Conservation (phyloP, 2,329 filamentous ascomycete species). For the Nemania serpens region DNA sequence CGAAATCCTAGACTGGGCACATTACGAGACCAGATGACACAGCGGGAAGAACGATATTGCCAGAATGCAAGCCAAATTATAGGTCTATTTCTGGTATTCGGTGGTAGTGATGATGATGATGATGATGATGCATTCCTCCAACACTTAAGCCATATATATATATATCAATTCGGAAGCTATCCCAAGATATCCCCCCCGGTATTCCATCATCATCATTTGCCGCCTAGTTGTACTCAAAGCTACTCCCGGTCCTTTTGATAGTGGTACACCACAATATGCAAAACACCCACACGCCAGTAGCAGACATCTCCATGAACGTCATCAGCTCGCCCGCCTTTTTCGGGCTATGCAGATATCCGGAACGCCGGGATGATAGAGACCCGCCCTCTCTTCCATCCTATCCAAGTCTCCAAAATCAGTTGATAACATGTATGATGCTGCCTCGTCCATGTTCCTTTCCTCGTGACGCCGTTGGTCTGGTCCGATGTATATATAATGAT, state of each 20-base stretch:
- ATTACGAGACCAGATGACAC: not conserved
- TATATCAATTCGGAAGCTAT: not conserved
- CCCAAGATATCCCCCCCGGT: not conserved
- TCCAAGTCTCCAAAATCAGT: slow-evolving; percentile 20
- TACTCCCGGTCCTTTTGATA: slow-evolving; percentile 17
- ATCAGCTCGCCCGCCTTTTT: slow-evolving; percentile 25
- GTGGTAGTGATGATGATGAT: not conserved
- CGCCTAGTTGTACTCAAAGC: not conserved
- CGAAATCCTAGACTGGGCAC: not conserved
- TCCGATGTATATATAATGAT: slow-evolving; percentile 24
- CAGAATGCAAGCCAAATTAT: slow-evolving; percentile 5
- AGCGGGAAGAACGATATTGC: not conserved
- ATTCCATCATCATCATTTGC: not conserved
- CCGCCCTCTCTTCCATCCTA: slow-evolving; percentile 27
- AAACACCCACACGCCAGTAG: slow-evolving; percentile 11
- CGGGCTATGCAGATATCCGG: slow-evolving; percentile 37
- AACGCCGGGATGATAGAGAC: slow-evolving; percentile 35
- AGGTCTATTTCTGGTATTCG: slow-evolving; percentile 13
- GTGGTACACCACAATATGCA: slow-evolving; percentile 26
- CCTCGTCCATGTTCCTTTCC: slow-evolving; percentile 25
- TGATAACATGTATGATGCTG: slow-evolving; percentile 34
- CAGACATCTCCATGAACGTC: slow-evolving; percentile 24
- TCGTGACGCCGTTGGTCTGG: slow-evolving; percentile 34
- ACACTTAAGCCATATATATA: too few relatives aligned
- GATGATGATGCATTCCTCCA: too few relatives aligned